Evolutionary conservation across 2,329 filamentous ascomycete genomes (phyloP).

Genomic region (Hypoxylon sp.): DNA sequence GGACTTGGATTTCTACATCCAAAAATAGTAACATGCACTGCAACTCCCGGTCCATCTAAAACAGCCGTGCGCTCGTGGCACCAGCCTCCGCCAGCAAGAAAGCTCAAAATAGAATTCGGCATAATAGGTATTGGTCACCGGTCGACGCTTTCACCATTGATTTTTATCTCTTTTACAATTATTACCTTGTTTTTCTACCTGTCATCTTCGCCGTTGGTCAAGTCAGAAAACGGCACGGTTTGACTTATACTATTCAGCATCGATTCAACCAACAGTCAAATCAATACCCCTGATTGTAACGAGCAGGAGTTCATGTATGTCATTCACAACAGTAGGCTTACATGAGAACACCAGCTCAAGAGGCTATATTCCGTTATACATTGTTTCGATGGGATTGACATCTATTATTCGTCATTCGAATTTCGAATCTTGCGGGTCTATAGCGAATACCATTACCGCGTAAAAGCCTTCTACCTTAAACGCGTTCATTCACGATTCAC

Average conservation of each 20-base stretch:
- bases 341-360: slow-evolving; percentile 16
- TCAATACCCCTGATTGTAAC: background rate
- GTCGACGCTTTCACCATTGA: slow-evolving; percentile 13
- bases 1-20: slow-evolving; percentile 16
- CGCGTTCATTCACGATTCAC: no score
- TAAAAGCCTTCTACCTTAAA: no score
- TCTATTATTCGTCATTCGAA: slow-evolving; percentile 10
- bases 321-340: slow-evolving; percentile 8
- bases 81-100: slow-evolving; percentile 29
- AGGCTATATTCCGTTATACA: slow-evolving; percentile 11
- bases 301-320: slow-evolving; percentile 2
- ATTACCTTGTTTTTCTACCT: slow-evolving; percentile 1
- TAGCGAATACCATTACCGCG: slow-evolving; percentile 17
- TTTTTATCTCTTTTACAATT: slow-evolving; percentile 6
- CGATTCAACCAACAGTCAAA: slow-evolving; percentile 15
- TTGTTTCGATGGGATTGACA: slow-evolving; percentile 12
- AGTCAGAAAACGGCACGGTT: background rate
- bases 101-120: slow-evolving; percentile 38
- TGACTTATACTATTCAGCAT: slow-evolving; percentile 10
- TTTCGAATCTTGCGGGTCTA: slow-evolving; percentile 9
- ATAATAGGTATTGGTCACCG: slow-evolving; percentile 32
- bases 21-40: slow-evolving; percentile 27
- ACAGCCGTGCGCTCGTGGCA: slow-evolving; percentile 35
- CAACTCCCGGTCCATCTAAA: slow-evolving; percentile 35
- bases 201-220: background rate